Base-by-base conservation (phyloP, 148 eudicot species). In the Rhododendron williamsianum region DNA sequence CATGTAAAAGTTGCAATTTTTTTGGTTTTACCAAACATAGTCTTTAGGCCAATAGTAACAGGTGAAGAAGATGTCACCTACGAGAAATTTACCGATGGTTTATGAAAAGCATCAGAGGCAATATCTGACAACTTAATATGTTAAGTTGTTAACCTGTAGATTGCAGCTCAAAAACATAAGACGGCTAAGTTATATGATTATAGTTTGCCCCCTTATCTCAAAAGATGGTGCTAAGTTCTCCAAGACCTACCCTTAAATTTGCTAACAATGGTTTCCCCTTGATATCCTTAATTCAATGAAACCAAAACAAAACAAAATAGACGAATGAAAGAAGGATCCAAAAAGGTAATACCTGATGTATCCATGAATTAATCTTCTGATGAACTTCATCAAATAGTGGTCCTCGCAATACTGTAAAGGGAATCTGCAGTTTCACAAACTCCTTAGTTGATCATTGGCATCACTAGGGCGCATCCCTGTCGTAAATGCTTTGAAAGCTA, bases 361-460 rank as follows among this genome's bases (percentile, higher is more conserved):
- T 90, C 98, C 98, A 97, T 81, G 96, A 84, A 89, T 86, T 93
- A 76, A 97, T 88, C 83, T 69, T 93, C 87, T 95, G 96, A 91
- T 95, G 99, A 78, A 95, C 94, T 95, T 97, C 99, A 76, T 97
- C 99, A 80, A 87, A 89, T 74, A 97, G 78, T 80, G 95, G 94
- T 78, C 99, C 99, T 36, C 91, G 91, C 58, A 97, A 85, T 81
- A 95, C 94, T 86, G 92, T 92, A 27, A 93, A 83, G 38, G 87
- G 84, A 90, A 81, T 86, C 99, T 97, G 90, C 81, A 87, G 88
- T 73, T 33, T 89, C 49, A 84, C 73, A 19, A 80, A 25, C 43
- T 63, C 33, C 48, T 87, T 72, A 54, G 60, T 82, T 58, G 12
- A 83, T 48, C 38, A 35, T 73, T n/a, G 74, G 71, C 72, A 80